Evolutionary conservation across 805 yeast genomes (phyloP).

Genomic region (Tetrapisispora pingtungensis): DNA sequence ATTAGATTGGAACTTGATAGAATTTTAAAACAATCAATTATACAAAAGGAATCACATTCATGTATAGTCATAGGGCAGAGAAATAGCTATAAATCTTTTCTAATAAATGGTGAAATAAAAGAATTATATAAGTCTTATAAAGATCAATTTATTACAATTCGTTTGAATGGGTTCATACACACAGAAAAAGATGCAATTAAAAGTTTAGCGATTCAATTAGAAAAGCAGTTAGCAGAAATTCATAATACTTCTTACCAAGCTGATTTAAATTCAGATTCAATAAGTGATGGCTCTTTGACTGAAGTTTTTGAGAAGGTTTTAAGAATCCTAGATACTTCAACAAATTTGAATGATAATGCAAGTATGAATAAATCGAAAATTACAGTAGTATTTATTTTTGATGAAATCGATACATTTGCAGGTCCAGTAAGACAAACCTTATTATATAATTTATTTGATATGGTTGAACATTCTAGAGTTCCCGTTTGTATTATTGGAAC

Average conservation of each 20-base stretch:
- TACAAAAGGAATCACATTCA: slow-evolving; percentile 70
- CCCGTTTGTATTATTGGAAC: slow-evolving; percentile 80
- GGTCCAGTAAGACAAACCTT: slow-evolving; percentile 67
- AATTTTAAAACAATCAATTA: slow-evolving; percentile 54
- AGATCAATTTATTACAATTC: slow-evolving; percentile 49
- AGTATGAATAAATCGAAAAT: slow-evolving; percentile 25
- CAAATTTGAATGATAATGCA: slow-evolving; percentile 14
- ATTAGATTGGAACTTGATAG: slow-evolving; percentile 39
- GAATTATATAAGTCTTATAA: slow-evolving; percentile 33
- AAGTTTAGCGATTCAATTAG: slow-evolving; percentile 79
- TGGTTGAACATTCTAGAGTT: slow-evolving; percentile 57
- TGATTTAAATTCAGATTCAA: slow-evolving; percentile 17
- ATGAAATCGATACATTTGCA: slow-evolving; percentile 77
- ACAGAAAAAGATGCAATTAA: slow-evolving; percentile 68
- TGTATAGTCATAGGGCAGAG: slow-evolving; percentile 72
- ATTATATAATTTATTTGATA: slow-evolving; percentile 77
- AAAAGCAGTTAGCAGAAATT: slow-evolving; percentile 32
- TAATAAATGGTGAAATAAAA: slow-evolving; percentile 48
- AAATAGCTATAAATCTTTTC: slow-evolving; percentile 61
- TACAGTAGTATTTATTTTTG: slow-evolving; percentile 69
- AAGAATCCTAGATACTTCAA: slow-evolving; percentile 35
- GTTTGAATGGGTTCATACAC: slow-evolving; percentile 63
- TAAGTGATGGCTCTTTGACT: slow-evolving; percentile 45
- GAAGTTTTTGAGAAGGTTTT: slow-evolving; percentile 55
- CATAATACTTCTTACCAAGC: slow-evolving; percentile 14